Evolutionary conservation across 306 rosid species (phyloP), one percentile per base, ranked within the genome.

Genomic region (Rubus parviflorus): DNA sequence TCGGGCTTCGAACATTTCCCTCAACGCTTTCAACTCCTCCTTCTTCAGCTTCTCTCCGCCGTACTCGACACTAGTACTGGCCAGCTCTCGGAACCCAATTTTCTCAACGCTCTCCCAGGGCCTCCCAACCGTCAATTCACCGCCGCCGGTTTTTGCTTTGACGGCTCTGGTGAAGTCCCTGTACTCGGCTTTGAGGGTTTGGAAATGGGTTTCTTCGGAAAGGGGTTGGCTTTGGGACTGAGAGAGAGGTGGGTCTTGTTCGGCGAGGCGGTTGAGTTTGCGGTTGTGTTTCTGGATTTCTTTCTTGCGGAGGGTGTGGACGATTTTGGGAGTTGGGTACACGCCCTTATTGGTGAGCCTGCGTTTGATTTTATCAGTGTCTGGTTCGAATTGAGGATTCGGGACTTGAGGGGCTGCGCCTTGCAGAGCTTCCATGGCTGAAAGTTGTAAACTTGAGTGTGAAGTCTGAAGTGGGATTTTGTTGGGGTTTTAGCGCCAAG

Each of bases 261-360:
- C 74, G 20, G 81, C 71, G 41, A 72, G 74, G 78, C 81, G 84
- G 53, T 87, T 89, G 47, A 79, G 83, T 68, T 87, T 90, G 49
- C 98, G 87, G 14, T 84, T 87, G 84, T 94, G 90, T 54, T 92
- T 94, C 45, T 92, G 98, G 76, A 90, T 84, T 77, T 94, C 82
- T 63, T 92, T 94, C 81, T 89, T 90, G 85, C 98, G 92, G 79
- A 92, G 86, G 30, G 79, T 78, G 96, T 90, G 98, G 77, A 94
- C 35, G 53, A 92, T 89, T 77, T 88, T 92, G 42, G 97, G 97
- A 4, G 96, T 85, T 17, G 98, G 91, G 35, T 52, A 5, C 5
- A 92, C 88, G 48, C 90, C 92, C 76, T 84, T 81, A 30, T 85
- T 74, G 45, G 82, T 80, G 68, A 94, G 95, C 57, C 9, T 73